A percentile compares a stretch with the other conserved stretches of the same genome.
phyloP scores from a whole-genome alignment of 2,329 filamentous ascomycete genomes.

The Gliomastix tumulicola region DNA sequence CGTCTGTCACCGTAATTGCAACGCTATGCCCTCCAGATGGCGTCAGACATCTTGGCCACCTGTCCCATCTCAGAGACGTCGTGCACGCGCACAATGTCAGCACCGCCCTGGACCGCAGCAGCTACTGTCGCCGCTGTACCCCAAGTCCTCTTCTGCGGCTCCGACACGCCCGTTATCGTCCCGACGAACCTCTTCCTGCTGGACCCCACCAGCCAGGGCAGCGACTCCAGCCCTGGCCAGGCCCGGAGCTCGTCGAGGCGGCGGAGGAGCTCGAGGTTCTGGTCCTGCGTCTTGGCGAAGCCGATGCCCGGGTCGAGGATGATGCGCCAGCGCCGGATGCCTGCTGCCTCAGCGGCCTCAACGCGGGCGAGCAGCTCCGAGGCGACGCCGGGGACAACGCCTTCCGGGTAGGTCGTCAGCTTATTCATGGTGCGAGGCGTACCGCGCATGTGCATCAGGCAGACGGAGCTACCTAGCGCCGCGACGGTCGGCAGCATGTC shows the following conservation, averaged over 20 bases:
- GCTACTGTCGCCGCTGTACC: slow-evolving; percentile 86
- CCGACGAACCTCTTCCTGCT: slow-evolving; percentile 91
- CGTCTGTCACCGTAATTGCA: too few relatives aligned
- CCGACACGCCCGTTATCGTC: slow-evolving; percentile 66
- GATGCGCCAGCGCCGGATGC: slow-evolving; percentile 87
- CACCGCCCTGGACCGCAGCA: slow-evolving; percentile 78
- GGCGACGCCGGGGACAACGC: slow-evolving; percentile 58
- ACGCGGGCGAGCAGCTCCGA: slow-evolving; percentile 65
- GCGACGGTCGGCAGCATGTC: slow-evolving; percentile 80
- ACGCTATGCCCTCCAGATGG: slow-evolving; percentile 87
- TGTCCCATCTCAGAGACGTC: slow-evolving; percentile 81
- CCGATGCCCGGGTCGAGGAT: slow-evolving; percentile 90
- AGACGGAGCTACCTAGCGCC: slow-evolving; percentile 68
- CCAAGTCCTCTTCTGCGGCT: slow-evolving; percentile 65
- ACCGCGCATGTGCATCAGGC: slow-evolving; percentile 91
- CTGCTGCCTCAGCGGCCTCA: slow-evolving; percentile 67
- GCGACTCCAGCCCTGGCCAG: slow-evolving; percentile 56
- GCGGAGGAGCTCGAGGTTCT: slow-evolving; percentile 77
- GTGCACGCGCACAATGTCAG: slow-evolving; percentile 88
- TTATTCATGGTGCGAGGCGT: slow-evolving; percentile 74
- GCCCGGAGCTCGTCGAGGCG: slow-evolving; percentile 56
- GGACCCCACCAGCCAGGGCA: slow-evolving; percentile 85
- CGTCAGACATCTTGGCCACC: slow-evolving; percentile 83
- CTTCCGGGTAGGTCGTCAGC: slow-evolving; percentile 61
- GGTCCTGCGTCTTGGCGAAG: slow-evolving; percentile 76